Conservation (phyloP, 73 alveolate species). For the Loxodes magnus region DNA sequence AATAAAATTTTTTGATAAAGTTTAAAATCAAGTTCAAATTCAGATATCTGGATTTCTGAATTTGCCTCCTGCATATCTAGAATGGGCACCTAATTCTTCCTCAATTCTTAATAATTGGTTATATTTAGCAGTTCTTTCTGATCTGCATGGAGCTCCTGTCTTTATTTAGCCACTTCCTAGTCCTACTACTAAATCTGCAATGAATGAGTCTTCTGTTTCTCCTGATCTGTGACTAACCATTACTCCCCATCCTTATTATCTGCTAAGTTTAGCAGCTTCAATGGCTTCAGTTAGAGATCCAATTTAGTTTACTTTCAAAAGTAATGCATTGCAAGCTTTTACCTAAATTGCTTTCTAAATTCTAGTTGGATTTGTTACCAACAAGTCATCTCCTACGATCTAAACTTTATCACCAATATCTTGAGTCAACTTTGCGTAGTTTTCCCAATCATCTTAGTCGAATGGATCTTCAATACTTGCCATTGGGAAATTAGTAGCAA, state of each 20-base stretch:
- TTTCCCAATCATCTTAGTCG: conserved; percentile 80
- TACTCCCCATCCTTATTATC: conserved; percentile 30
- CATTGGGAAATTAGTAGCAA: conserved; percentile 74
- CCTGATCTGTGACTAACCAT: conserved; percentile 98
- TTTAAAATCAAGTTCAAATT: no score
- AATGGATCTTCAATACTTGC: conserved; percentile 93
- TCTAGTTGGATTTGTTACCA: conserved; percentile 88
- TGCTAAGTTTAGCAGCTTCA: conserved; percentile 54
- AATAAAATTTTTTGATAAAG: no score
- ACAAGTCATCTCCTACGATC: conserved; percentile 90
- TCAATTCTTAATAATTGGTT: conserved; percentile 91
- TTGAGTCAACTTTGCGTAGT: conserved; percentile 12
- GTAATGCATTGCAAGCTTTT: conserved; percentile 85
- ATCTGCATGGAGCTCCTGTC: conserved; percentile 97
- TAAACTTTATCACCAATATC: conserved; percentile 58
- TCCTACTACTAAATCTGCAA: conserved; percentile 88
- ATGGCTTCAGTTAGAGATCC: conserved; percentile 91
- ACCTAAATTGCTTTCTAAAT: conserved; percentile 62
- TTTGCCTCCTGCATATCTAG: conserved; percentile 74
- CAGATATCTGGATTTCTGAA: conserved; percentile 88
- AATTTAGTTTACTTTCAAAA: conserved; percentile 86
- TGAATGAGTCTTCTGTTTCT: conserved; percentile 92
- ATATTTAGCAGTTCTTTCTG: conserved; percentile 93
- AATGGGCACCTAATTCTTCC: conserved; percentile 80
- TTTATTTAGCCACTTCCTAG: conserved; percentile 90